Base-by-base conservation (phyloP, 1,284 basidiomycete species). In the Leucoagaricus sp. region DNA sequence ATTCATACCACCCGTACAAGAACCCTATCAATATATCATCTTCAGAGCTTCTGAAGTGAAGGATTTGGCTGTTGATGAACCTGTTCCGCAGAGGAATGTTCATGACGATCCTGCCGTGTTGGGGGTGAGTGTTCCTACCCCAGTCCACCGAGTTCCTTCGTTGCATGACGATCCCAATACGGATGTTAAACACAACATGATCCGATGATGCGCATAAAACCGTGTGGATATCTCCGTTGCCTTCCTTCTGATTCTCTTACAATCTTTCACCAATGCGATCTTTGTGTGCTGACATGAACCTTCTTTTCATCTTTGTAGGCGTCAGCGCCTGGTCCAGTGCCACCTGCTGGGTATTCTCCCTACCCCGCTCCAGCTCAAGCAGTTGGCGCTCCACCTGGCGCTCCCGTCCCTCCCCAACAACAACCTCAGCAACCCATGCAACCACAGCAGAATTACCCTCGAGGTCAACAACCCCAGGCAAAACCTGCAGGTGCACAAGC, bases 31-130 rank as follows among this genome's bases (percentile, higher is more conserved):
- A 61, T 91, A 89, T 69, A 91, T 91, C 72, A 89, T 91, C 60
- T 91, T 91, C 75, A 87, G 87, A 59, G 89, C 89, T 10, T 89
- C 87, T 6, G 89, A 91, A 69, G 89, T 91, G 60, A 91, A 91
- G 64, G 89, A 91, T 65, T 76, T 91, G 17, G 80, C 87, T 26
- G 88, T 91, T 12, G 89, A 91, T 63, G 86, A 90, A 60, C 80
- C 81, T 2, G 52, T 63, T 26, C 77, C 78, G 12, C 76, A 78
- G 42, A 77, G 83, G 51, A 89, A 79, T 63, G 83, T 91, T 15
- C 86, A 87, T 55, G 87, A 89, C 65, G 89, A 91, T 70, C 89
- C 89, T 15, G 89, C 89, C 15, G 86, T 91, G 4, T 75, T 91
- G 52, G 85, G 84, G 62, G 89, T 89, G 66, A 73, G 86, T 83